Base-by-base conservation (phyloP, 2,329 filamentous ascomycete species). In the Colletotrichum lindemuthianum region DNA sequence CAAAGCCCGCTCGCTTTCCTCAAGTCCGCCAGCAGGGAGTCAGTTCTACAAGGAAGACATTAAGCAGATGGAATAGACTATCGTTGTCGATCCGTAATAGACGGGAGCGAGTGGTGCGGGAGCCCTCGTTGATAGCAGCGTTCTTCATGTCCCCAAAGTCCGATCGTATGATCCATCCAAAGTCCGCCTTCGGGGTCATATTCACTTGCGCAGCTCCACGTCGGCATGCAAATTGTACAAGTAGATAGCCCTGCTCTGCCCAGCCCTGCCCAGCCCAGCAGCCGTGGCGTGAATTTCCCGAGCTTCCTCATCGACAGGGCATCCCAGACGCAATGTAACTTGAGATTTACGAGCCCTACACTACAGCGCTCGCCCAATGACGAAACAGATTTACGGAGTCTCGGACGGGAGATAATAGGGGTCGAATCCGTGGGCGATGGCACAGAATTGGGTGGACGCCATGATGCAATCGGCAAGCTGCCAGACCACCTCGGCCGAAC, bases 331-430 rank as follows among this genome's bases (percentile, higher is more conserved):
- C 13, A 36, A 16, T 60, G 50, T 34, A 59, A 64, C 44, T 13
- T 13, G 24, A 65, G 61, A 65, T 60, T 56, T 61, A 65, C 51
- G 58, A 52, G 34, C 44, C 11, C 24, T 36, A 47, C 58, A 61
- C 24, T 36, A 47, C 58, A 61, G 40, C 44, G 47, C 51, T 59
- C n/a, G n/a, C 3, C 24, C 24, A 24, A 24, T 5, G 24, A 4
- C 24, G 4, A 24, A 3, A 24, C 4, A 24, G 41, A 43, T 13
- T 24, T 41, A 43, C 55, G 55, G 58, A 33, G 15, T 48, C 40
- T 41, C 50, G 39, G 45, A 49, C 34, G 50, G 44, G 15, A 13
- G 13, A 37, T 32, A 32, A 37, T 32, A 32, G 56, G 34, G 56
- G 32, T 7, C 24, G 24, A 12, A 24, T 16, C 50, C n/a, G 15